These are phyloP conservation scores for Pigoraptor vietnamica DNA, from an alignment of 78 protist species.

Conservation along the genomic window DNA sequence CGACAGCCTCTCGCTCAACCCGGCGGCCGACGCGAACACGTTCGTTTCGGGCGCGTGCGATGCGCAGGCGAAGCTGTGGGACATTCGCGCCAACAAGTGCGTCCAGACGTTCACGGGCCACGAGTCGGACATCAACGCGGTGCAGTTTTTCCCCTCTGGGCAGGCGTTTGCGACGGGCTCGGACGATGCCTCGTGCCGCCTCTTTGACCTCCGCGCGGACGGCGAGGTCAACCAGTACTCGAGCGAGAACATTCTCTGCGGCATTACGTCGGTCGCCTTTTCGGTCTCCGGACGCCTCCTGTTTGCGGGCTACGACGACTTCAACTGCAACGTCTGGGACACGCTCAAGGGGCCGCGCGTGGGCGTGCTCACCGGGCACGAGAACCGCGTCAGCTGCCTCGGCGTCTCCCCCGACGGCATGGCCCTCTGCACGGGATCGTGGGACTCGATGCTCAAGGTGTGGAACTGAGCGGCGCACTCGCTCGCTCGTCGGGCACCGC, in stretches of 20 bases:
- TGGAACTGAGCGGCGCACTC: constrained; percentile 46
- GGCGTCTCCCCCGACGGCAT: constrained; percentile 88
- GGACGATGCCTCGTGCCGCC: constrained; percentile 90
- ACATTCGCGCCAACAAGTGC: constrained; percentile 72
- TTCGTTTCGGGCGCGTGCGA: constrained; percentile 91
- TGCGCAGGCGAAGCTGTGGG: constrained; percentile 86
- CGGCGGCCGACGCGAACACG: constrained; percentile 59
- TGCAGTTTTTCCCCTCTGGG: constrained; percentile 65
- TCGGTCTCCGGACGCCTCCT: constrained; percentile 67
- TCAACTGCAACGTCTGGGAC: constrained; percentile 91
- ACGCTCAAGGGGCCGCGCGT: constrained; percentile 80
- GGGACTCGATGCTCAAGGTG: constrained; percentile 84
- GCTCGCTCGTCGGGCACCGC: too few relatives aligned
- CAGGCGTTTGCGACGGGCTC: constrained; percentile 89
- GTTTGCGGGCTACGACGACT: constrained; percentile 87
- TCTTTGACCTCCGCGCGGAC: constrained; percentile 94
- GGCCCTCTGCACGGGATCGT: constrained; percentile 93
- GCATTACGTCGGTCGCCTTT: constrained; percentile 90
- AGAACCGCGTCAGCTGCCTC: constrained; percentile 90
- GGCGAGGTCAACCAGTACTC: constrained; percentile 78
- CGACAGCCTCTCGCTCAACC: background rate
- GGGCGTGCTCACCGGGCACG: constrained; percentile 75
- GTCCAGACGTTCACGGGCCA: constrained; percentile 90
- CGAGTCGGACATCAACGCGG: constrained; percentile 92
- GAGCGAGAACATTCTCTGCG: constrained; percentile 72